A percentile compares a stretch with the other conserved stretches of the same genome.
Conservation (phyloP, 306 rosid genomes). For the Pyrus pyrifolia region DNA sequence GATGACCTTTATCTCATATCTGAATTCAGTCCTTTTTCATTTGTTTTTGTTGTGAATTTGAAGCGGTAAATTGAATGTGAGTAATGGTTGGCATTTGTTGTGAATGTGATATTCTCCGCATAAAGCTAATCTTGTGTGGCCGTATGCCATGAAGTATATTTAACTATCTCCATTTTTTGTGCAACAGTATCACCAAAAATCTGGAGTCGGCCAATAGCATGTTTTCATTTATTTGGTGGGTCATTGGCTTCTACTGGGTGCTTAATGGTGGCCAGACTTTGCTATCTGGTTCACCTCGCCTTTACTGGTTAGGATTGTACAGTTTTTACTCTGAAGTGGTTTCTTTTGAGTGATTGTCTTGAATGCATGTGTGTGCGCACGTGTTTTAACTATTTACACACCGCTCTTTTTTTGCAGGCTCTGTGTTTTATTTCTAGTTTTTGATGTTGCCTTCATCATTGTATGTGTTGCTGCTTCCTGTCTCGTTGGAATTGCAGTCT, state of each 20-base stretch:
- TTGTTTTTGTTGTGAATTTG: neutral
- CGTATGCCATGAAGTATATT: neutral
- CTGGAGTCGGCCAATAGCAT: constrained; percentile 61
- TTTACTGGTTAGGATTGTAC: constrained; percentile 66
- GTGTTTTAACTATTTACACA: constrained; percentile 7
- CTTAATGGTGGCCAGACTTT: constrained; percentile 62
- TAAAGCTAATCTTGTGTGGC: neutral
- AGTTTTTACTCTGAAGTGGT: neutral
- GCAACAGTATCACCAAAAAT: constrained; percentile 47
- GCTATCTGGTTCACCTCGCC: constrained; percentile 54
- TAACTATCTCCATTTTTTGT: neutral
- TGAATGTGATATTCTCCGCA: neutral
- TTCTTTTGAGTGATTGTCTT: neutral
- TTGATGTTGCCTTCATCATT: constrained; percentile 60
- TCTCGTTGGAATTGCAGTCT: constrained; percentile 82
- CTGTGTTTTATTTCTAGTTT: constrained; percentile 69
- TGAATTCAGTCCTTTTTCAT: neutral
- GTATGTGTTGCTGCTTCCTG: constrained; percentile 69
- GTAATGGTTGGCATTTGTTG: neutral
- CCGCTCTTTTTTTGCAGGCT: constrained; percentile 59
- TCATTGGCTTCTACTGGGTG: constrained; percentile 85
- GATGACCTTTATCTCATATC: neutral
- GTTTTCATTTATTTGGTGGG: constrained; percentile 85
- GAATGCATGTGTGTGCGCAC: neutral
- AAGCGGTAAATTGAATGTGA: neutral